A percentile compares a stretch with the other conserved stretches of the same genome.
Evolutionary conservation across 2,329 filamentous ascomycete species (phyloP).

Genomic region (Fusarium incarnatum): DNA sequence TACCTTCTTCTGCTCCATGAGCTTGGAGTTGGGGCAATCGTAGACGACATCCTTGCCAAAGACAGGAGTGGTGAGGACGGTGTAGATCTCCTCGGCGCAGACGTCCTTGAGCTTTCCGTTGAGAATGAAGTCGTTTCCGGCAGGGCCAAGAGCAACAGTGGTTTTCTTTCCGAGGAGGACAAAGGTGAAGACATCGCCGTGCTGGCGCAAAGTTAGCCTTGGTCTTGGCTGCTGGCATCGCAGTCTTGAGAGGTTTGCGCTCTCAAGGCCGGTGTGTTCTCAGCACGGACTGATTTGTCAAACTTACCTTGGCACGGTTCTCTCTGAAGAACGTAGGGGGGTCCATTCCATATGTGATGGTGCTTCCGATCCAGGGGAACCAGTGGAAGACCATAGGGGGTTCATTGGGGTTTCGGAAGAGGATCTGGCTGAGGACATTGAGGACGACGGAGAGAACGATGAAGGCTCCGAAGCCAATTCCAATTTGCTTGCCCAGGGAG

Average conservation of each 20-base stretch:
- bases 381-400: constrained; percentile 85
- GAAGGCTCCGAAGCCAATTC: constrained; percentile 56
- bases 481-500: constrained; percentile 61
- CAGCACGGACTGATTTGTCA: not conserved
- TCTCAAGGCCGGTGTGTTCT: not conserved
- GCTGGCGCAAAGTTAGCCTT: constrained; percentile 59
- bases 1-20: constrained; percentile 98
- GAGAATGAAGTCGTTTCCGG: constrained; percentile 90
- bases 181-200: constrained; percentile 92
- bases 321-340: constrained; percentile 87
- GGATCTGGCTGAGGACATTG: constrained; percentile 83
- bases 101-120: constrained; percentile 92
- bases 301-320: constrained; percentile 77
- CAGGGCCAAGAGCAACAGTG: constrained; percentile 83
- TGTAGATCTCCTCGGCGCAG: constrained; percentile 91
- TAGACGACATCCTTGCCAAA: constrained; percentile 91
- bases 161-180: constrained; percentile 89
- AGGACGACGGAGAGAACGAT: constrained; percentile 71
- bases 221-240: not conserved
- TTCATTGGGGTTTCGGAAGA: constrained; percentile 85
- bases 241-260: not conserved
- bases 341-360: constrained; percentile 94
- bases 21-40: constrained; percentile 88
- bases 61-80: constrained; percentile 75
- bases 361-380: constrained; percentile 88